Base-by-base conservation (phyloP, 176 grass and related monocot species). In the Oryza officinalis region DNA sequence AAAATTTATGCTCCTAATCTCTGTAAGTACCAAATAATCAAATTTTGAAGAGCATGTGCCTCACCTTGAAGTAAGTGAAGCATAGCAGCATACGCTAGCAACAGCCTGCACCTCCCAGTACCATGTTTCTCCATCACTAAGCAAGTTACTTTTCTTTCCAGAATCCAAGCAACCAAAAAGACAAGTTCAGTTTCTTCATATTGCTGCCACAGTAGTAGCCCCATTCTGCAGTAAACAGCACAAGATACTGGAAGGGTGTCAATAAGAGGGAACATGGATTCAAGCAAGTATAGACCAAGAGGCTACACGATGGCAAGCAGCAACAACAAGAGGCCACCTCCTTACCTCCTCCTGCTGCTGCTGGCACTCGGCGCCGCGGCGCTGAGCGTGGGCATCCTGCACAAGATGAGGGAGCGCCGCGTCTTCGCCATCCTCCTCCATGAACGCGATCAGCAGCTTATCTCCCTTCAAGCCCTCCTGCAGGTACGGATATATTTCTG, bases 341-440 rank as follows among this genome's bases (percentile, higher is more conserved):
- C 85, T 18, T 95, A 85, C 40, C 87, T 83, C 12, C 45, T 95
- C 78, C 87, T 95, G 2, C 74, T 98, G 52, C 82, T 98, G 27
- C 77, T 98, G 47, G 93, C 91, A 4, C 40, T 98, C 3, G 80
- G 89, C 0, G 83, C 87, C 0, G 93, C 96, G 0, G 74, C 87
- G 23, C 88, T 98, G 44, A 89, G 91, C 35, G 83, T 90, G 40
- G 74, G 87, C 33, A 57, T 98, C 69, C 87, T 98, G 67, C 96
- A 95, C 71, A 98, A 95, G 82, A 89, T 98, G 92, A 88, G 93
- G 80, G 96, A 98, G 74, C 85, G 89, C 61, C 89, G 91, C 0
- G 83, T 98, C 69, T 75, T 93, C n/a, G 15, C 89, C 31, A 79
- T 98, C n/a, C 90, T 98, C 49, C 80, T 98, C 33, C 83, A 90